These are phyloP conservation scores for Leccinum rimulosum DNA, from an alignment of 768 basidiomycete species.

Conservation along the genomic window DNA sequence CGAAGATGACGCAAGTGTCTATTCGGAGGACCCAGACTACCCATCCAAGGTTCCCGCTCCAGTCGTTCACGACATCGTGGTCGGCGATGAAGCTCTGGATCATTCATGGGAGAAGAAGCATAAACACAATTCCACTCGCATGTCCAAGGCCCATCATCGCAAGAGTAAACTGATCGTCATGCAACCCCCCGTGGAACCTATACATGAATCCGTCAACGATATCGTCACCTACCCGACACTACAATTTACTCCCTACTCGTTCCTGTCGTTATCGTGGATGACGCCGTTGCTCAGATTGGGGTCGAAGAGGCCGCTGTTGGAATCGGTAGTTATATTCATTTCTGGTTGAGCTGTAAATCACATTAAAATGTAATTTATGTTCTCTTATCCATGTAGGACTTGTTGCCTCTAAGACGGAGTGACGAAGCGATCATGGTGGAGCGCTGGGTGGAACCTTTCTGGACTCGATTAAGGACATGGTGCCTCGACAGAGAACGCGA, in stretches of 20 bases:
- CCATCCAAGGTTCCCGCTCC: conserved; percentile 2
- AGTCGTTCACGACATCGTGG: neutral
- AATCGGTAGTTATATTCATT: conserved; percentile 30
- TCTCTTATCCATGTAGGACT: conserved; percentile 18
- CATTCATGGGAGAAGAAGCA: conserved; percentile 3
- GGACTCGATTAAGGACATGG: conserved; percentile 20
- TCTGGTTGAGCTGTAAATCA: conserved; percentile 23
- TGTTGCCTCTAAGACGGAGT: conserved; percentile 25
- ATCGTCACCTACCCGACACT: conserved; percentile 22
- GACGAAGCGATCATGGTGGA: conserved; percentile 26
- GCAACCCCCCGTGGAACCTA: conserved; percentile 21
- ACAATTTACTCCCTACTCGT: conserved; percentile 9
- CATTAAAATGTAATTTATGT: conserved; percentile 16
- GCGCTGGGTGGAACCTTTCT: conserved; percentile 24
- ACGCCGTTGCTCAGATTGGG: conserved; percentile 26
- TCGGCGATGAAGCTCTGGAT: neutral
- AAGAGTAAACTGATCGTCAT: conserved; percentile 21
- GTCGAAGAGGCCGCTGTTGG: conserved; percentile 27
- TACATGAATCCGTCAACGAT: conserved; percentile 16
- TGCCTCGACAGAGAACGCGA: conserved; percentile 15
- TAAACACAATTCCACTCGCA: neutral
- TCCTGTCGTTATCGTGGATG: conserved; percentile 27
- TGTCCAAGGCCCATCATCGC: conserved; percentile 6
- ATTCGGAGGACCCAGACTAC: conserved; percentile 4
- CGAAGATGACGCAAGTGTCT: conserved; percentile 8